These are phyloP conservation scores for Ganoderma multipileum DNA, from an alignment of 1,284 basidiomycete species.

Conservation along the genomic window DNA sequence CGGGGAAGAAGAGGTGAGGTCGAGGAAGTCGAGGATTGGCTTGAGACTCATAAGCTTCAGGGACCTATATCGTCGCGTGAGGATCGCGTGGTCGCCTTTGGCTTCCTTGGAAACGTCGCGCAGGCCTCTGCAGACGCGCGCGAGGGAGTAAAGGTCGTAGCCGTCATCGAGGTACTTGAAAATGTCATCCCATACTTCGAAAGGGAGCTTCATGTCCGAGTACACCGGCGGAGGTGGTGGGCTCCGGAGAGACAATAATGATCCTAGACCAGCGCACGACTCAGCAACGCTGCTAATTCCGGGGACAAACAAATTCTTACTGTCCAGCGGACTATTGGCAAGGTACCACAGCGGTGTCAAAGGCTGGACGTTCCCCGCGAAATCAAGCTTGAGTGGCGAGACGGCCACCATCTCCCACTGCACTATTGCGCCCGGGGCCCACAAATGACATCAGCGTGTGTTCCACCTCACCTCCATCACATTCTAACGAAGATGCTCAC, in stretches of 20 bases:
- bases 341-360: constrained; percentile 5
- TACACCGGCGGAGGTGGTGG: background rate
- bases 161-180: constrained; percentile 16
- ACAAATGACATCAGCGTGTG: background rate
- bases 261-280: background rate
- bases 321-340: background rate
- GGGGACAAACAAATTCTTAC: background rate
- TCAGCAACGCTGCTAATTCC: background rate
- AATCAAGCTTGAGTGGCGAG: background rate
- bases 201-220: constrained; percentile 16
- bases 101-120: constrained; percentile 8
- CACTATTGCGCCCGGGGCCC: background rate
- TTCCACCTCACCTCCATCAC: background rate
- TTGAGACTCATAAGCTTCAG: background rate
- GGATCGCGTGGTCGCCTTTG: constrained; percentile 7
- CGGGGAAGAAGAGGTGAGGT: background rate
- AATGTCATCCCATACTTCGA: constrained; percentile 14
- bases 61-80: background rate
- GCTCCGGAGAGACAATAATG: background rate
- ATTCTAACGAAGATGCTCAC: background rate
- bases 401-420: constrained; percentile 15
- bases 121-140: constrained; percentile 15
- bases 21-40: constrained; percentile 3
- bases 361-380: background rate
- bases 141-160: constrained; percentile 20